phyloP scores from a whole-genome alignment of 257 asterid species.

The Penstemon newberryi region DNA sequence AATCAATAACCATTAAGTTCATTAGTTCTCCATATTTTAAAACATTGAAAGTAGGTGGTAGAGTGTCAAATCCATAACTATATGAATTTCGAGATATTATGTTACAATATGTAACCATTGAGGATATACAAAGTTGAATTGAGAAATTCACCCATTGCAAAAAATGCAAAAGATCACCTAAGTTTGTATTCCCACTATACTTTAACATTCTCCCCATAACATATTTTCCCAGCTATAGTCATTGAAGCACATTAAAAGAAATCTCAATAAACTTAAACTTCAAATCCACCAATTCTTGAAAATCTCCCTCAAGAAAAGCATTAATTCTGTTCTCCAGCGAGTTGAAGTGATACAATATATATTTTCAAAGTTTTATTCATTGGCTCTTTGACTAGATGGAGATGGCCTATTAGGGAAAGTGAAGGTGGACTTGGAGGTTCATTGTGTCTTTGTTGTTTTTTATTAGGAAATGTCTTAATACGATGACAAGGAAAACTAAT shows the following conservation, averaged over 20 bases:
- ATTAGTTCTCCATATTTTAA: too few relatives aligned
- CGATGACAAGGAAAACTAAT: not conserved
- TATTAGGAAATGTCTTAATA: not conserved
- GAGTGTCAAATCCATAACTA: slow-evolving; percentile 11
- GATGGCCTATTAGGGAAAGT: slow-evolving; percentile 34
- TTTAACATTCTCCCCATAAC: slow-evolving; percentile 38
- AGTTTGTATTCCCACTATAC: slow-evolving; percentile 33
- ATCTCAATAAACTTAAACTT: slow-evolving; percentile 26
- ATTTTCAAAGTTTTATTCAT: slow-evolving; percentile 23
- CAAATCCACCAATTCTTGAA: too few relatives aligned
- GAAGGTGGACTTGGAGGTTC: slow-evolving; percentile 37
- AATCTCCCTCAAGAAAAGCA: too few relatives aligned
- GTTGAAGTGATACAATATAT: slow-evolving; percentile 16
- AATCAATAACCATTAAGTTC: too few relatives aligned
- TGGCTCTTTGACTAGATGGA: slow-evolving; percentile 33
- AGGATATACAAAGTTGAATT: slow-evolving; percentile 26
- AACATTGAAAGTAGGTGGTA: too few relatives aligned
- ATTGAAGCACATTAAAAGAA: slow-evolving; percentile 38
- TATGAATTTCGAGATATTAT: too few relatives aligned
- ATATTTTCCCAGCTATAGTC: slow-evolving; percentile 41
- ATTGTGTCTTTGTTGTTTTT: slow-evolving; percentile 15
- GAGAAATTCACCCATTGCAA: slow-evolving; percentile 39
- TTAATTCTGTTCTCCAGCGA: not conserved
- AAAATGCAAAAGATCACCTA: slow-evolving; percentile 37
- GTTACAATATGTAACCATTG: slow-evolving; percentile 12